phyloP scores from a whole-genome alignment of 2,329 filamentous ascomycete species.

The Thermochaetoides dissita region DNA sequence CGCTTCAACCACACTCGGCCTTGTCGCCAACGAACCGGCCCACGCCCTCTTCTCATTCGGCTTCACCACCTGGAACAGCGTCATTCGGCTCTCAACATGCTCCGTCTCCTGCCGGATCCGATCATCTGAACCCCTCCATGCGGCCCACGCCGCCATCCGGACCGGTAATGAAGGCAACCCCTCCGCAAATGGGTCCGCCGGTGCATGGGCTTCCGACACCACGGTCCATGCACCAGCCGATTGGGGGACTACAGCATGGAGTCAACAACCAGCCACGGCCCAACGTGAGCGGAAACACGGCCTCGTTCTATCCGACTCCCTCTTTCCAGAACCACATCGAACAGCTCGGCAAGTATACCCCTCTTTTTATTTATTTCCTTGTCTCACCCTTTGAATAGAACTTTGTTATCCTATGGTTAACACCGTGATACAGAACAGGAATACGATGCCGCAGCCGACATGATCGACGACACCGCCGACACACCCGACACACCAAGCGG shows the following conservation, averaged over 20 bases:
- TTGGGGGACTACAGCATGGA: conserved; percentile 15
- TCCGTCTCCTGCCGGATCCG: conserved; percentile 22
- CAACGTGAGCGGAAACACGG: conserved; percentile 25
- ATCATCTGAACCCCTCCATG: conserved; percentile 13
- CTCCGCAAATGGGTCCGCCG: conserved; percentile 20
- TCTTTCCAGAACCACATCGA: conserved; percentile 85
- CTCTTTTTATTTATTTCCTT: conserved; percentile 30
- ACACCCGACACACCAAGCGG: conserved; percentile 45
- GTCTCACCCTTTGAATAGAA: conserved; percentile 32
- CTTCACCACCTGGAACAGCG: conserved; percentile 38
- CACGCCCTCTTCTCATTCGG: conserved; percentile 64
- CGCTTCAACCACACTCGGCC: conserved; percentile 37
- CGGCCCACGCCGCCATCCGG: conserved; percentile 21
- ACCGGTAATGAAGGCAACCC: conserved; percentile 26
- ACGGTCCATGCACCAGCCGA: conserved; percentile 23
- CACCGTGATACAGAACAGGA: conserved; percentile 70
- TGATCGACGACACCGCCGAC: conserved; percentile 70
- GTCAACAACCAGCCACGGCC: conserved; percentile 14
- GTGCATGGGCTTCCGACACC: conserved; percentile 16
- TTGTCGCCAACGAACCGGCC: conserved; percentile 59
- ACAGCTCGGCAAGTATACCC: conserved; percentile 75
- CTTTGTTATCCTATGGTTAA: conserved; percentile 54
- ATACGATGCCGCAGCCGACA: conserved; percentile 80
- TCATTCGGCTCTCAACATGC: conserved; percentile 35
- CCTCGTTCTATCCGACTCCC: conserved; percentile 64